Base-by-base conservation (phyloP, 192 early-diverging fungal species). In the Entomortierella lignicola region DNA sequence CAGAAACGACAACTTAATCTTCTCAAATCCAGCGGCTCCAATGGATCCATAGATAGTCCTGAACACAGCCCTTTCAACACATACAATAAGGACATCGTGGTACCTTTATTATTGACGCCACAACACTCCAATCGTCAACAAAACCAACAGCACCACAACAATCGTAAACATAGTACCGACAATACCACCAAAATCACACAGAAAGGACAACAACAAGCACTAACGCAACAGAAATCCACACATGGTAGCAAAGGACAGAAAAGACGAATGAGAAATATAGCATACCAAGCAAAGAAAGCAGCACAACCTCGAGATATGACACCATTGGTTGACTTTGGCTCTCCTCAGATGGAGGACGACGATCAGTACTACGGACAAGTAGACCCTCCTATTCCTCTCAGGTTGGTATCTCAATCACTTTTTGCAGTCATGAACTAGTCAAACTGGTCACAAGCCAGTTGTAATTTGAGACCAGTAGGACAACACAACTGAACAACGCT, bases 271-370 rank as follows among this genome's bases (percentile, higher is more conserved):
- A 30, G 72, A 56, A 68, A 64, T 8, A 60, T 68, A 43, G 72
- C 64, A 8, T 77, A 77, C 44, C 72, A 77, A 15, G 72, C 72
- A 44, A 77, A 68, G 37, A 52, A 66, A 17, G 41, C 64, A 48
- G 55, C 66, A 51, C 66, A 68, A 26, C 53, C 58, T 13, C 66
- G 64, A 37, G 29, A 29, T 32, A 62, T 56, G 44, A 48, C 27
- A 6, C 73, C 73, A 17, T 39, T 77, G 21, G 73, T 77, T 15
- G 73, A 77, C 30, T 50, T 77, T 48, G 60, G 66, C 17, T 77
- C 73, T 6, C 73, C 73, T 18, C 37, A 55, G 29, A 77, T 77
- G 73, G 73, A 77, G 23, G 73, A 77, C 27, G 66, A 77, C n/a
- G 66, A 69, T 12, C 66, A 56, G 2, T 42, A 29, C 26, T 56